phyloP scores from a whole-genome alignment of 257 asterid genomes.

The Solanum tarijense region DNA sequence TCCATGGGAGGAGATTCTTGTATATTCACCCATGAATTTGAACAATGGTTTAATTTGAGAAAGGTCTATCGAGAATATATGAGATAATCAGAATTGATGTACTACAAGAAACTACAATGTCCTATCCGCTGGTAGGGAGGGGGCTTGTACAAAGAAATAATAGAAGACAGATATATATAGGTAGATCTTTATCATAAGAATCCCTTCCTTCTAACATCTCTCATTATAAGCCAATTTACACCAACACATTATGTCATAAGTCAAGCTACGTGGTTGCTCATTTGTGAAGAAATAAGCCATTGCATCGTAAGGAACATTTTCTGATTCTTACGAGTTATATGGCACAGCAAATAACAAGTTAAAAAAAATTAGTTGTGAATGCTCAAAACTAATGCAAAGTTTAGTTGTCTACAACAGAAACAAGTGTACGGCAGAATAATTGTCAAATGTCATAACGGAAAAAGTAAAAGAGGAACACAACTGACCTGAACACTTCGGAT shows the following conservation, averaged over 20 bases:
- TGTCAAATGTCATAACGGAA: background rate
- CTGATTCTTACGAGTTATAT: background rate
- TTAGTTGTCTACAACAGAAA: background rate
- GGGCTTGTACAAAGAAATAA: background rate
- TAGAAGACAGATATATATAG: background rate
- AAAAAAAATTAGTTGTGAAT: background rate
- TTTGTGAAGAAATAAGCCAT: background rate
- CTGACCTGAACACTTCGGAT: conserved; percentile 43
- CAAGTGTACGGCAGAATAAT: background rate
- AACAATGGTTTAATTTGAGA: background rate
- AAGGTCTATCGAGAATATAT: background rate
- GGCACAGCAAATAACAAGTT: background rate
- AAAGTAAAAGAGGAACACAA: background rate
- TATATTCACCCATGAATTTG: background rate
- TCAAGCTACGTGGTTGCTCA: background rate
- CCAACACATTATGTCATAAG: background rate
- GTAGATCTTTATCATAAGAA: background rate
- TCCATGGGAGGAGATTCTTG: background rate
- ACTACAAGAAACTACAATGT: background rate
- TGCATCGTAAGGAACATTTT: background rate
- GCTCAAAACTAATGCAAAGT: background rate
- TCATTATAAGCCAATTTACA: background rate
- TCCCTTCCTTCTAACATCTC: background rate
- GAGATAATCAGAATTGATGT: background rate
- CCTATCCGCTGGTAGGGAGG: background rate